phyloP scores from a whole-genome alignment of 441 rosid species.

The Bruguiera hainesii region DNA sequence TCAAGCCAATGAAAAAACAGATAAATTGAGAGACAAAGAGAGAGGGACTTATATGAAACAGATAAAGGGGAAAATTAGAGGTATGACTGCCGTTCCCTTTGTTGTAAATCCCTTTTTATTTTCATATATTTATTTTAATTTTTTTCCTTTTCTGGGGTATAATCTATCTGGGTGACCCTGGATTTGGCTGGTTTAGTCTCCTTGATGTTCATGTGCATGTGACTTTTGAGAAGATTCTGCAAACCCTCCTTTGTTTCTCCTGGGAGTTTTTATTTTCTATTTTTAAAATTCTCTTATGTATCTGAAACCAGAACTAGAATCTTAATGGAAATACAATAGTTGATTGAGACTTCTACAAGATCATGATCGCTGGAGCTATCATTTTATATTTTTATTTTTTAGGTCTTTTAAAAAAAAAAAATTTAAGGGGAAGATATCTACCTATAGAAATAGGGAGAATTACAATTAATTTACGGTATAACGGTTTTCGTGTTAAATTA shows the following conservation, averaged over 20 bases:
- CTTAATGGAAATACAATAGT: slow-evolving; percentile 19
- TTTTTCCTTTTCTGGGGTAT: slow-evolving; percentile 8
- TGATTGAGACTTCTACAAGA: not conserved
- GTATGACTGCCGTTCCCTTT: slow-evolving; percentile 30
- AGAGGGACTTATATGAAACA: not conserved
- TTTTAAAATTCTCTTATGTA: slow-evolving; percentile 12
- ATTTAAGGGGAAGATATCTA: no score
- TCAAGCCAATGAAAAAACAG: slow-evolving; percentile 9
- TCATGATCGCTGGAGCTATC: no score
- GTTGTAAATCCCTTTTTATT: slow-evolving; percentile 25
- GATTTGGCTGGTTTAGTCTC: slow-evolving; percentile 24
- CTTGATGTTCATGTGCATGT: slow-evolving; percentile 24
- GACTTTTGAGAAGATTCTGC: slow-evolving; percentile 20
- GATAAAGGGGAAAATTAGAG: slow-evolving; percentile 14
- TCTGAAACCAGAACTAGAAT: slow-evolving; percentile 7
- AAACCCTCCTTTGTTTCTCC: not conserved
- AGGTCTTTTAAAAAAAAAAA: no score
- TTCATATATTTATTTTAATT: slow-evolving; percentile 10
- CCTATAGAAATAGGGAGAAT: no score
- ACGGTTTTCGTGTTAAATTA: no score
- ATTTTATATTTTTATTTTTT: no score
- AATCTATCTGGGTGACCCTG: slow-evolving; percentile 6
- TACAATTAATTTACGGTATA: no score
- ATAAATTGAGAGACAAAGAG: slow-evolving; percentile 18
- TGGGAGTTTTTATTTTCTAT: not conserved